Conservation (phyloP, 441 rosid species). For the Mallotus repandus region DNA sequence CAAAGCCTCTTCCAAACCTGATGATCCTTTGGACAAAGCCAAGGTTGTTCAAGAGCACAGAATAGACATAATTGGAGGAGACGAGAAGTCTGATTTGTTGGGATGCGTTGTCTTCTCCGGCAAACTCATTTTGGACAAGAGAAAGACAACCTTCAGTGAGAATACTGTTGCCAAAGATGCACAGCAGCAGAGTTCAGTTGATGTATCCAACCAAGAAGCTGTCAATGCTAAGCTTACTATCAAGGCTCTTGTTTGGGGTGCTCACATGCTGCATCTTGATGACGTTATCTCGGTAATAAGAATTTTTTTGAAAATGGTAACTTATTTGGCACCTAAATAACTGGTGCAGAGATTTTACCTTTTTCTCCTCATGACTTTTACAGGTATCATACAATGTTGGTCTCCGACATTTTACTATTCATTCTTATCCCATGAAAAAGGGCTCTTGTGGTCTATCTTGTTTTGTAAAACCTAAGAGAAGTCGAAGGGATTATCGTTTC, state of each 20-base stretch:
- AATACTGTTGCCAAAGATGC: constrained; percentile 32
- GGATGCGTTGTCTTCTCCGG: constrained; percentile 77
- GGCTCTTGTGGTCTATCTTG: constrained; percentile 74
- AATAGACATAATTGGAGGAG: constrained; percentile 70
- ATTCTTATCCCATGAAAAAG: constrained; percentile 74
- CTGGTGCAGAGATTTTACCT: not conserved
- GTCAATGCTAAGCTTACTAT: constrained; percentile 81
- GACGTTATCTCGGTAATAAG: constrained; percentile 76
- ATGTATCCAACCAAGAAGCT: constrained; percentile 46
- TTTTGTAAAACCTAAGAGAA: constrained; percentile 75
- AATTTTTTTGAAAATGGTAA: not conserved
- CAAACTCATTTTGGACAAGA: constrained; percentile 73
- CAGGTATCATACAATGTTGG: constrained; percentile 88
- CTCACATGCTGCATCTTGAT: constrained; percentile 62
- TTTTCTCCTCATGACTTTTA: constrained; percentile 13
- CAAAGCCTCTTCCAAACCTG: constrained; percentile 50
- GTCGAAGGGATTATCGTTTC: constrained; percentile 80
- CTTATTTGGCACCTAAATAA: not conserved
- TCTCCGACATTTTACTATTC: constrained; percentile 87
- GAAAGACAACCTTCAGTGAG: constrained; percentile 42
- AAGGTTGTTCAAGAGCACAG: constrained; percentile 54
- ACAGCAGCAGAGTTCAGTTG: constrained; percentile 47
- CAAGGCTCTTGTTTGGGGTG: constrained; percentile 86
- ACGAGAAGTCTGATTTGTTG: constrained; percentile 85
- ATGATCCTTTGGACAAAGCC: constrained; percentile 41